Evolutionary conservation across 768 basidiomycete genomes (phyloP).

Genomic region (Boletellus emodensis): DNA sequence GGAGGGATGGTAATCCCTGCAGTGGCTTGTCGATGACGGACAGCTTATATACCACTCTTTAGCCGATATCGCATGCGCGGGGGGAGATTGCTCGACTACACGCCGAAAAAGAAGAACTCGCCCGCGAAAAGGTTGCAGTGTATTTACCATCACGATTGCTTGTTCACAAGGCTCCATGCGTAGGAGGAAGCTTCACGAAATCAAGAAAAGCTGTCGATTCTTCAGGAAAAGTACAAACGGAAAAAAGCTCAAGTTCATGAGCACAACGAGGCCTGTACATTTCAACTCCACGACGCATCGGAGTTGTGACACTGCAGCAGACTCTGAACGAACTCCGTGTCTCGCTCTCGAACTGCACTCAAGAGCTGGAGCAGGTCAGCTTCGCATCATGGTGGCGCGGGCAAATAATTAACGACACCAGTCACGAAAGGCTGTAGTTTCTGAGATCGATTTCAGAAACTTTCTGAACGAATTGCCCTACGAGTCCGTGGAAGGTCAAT

Average conservation of each 20-base stretch:
- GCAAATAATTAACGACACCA: constrained; percentile 1
- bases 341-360: constrained; percentile 11
- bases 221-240: constrained; percentile 21
- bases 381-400: not conserved
- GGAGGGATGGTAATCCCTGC: constrained; percentile 3
- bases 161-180: not conserved
- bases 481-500: constrained; percentile 12
- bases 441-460: constrained; percentile 17
- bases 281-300: not conserved
- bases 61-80: constrained; percentile 9
- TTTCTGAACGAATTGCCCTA: constrained; percentile 7
- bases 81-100: constrained; percentile 12
- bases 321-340: constrained; percentile 16
- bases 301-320: constrained; percentile 10
- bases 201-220: constrained; percentile 3
- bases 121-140: constrained; percentile 11
- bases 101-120: constrained; percentile 15
- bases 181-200: constrained; percentile 13
- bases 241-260: constrained; percentile 16
- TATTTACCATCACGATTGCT: not conserved
- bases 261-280: constrained; percentile 17
- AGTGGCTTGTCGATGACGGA: not conserved
- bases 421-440: constrained; percentile 8
- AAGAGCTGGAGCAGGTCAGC: constrained; percentile 23
- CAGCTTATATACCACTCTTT: constrained; percentile 1